A percentile compares a stretch with the other conserved stretches of the same genome.
These are phyloP conservation scores for Daldinia sp. DNA, from an alignment of 2,329 filamentous ascomycete genomes.

Conservation along the genomic window DNA sequence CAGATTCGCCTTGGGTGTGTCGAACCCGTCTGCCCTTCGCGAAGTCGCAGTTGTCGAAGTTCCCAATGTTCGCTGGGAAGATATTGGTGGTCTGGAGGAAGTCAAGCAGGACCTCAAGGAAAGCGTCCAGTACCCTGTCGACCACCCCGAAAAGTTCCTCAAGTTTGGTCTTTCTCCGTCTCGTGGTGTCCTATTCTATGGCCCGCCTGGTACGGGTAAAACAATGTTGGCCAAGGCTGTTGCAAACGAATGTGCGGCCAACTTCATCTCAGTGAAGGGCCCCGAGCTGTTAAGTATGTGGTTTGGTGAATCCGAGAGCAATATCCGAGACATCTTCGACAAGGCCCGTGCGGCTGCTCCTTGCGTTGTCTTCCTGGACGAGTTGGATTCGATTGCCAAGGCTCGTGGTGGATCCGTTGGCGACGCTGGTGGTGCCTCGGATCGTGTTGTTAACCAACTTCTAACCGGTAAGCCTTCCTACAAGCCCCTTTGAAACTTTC, in stretches of 20 bases:
- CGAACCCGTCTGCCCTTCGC: slow-evolving; percentile 97
- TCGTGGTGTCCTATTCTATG: slow-evolving; percentile 98
- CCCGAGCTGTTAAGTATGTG: slow-evolving; percentile 99
- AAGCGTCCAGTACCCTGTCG: slow-evolving; percentile 98
- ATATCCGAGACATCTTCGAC: slow-evolving; percentile 99
- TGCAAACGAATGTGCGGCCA: slow-evolving; percentile 98
- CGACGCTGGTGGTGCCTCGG: slow-evolving; percentile 96
- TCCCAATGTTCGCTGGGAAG: slow-evolving; percentile 99
- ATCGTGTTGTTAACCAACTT: slow-evolving; percentile 99
- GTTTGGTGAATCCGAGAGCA: slow-evolving; percentile 99
- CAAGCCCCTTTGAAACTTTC: background rate
- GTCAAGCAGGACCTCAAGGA: slow-evolving; percentile 99
- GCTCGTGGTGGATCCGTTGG: slow-evolving; percentile 96
- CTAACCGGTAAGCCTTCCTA: slow-evolving; percentile 78
- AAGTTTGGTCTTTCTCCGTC: slow-evolving; percentile 99
- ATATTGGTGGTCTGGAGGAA: slow-evolving; percentile 96
- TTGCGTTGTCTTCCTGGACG: slow-evolving; percentile 98
- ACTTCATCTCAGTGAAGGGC: slow-evolving; percentile 99
- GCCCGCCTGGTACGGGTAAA: slow-evolving; percentile 99
- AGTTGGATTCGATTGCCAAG: slow-evolving; percentile 99
- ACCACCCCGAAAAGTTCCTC: slow-evolving; percentile 99
- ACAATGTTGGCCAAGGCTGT: slow-evolving; percentile 99
- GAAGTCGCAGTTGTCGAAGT: slow-evolving; percentile 99
- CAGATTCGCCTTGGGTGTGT: slow-evolving; percentile 96
- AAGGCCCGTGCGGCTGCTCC: slow-evolving; percentile 98